Evolutionary conservation across 495 filamentous ascomycete species (phyloP).

Genomic region (Aspergillus incahuasiensis): DNA sequence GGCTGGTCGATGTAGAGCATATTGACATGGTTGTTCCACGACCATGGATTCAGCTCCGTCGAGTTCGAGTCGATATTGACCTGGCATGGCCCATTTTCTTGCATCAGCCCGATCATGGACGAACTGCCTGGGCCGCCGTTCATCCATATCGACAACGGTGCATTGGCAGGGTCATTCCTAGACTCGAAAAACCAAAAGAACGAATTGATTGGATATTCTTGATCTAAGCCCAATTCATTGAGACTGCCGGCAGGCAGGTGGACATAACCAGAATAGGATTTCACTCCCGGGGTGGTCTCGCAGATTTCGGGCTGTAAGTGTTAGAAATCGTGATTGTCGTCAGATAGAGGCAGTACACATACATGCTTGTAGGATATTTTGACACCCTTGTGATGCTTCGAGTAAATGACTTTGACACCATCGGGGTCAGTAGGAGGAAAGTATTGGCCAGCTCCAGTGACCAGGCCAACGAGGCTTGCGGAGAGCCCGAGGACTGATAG

Average conservation of each 20-base stretch:
- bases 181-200: slow-evolving; percentile 77
- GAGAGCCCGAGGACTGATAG: slow-evolving; percentile 11
- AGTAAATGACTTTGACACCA: slow-evolving; percentile 50
- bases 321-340: neutral
- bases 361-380: slow-evolving; percentile 64
- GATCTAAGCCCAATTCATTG: slow-evolving; percentile 39
- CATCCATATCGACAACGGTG: slow-evolving; percentile 51
- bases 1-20: slow-evolving; percentile 66
- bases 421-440: slow-evolving; percentile 53
- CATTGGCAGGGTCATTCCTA: slow-evolving; percentile 29
- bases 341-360: neutral
- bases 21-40: slow-evolving; percentile 60
- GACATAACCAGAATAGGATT: slow-evolving; percentile 35
- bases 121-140: slow-evolving; percentile 54
- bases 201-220: slow-evolving; percentile 64
- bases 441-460: slow-evolving; percentile 36
- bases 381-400: slow-evolving; percentile 54
- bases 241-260: slow-evolving; percentile 47
- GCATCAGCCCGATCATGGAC: slow-evolving; percentile 58
- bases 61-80: slow-evolving; percentile 48
- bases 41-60: slow-evolving; percentile 51
- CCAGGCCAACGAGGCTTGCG: slow-evolving; percentile 17
- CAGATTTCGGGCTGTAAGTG: slow-evolving; percentile 41
- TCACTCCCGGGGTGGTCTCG: slow-evolving; percentile 48
- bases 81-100: slow-evolving; percentile 61